Base-by-base conservation (phyloP, 179 eudicot genomes). In the Vitellaria paradoxa region DNA sequence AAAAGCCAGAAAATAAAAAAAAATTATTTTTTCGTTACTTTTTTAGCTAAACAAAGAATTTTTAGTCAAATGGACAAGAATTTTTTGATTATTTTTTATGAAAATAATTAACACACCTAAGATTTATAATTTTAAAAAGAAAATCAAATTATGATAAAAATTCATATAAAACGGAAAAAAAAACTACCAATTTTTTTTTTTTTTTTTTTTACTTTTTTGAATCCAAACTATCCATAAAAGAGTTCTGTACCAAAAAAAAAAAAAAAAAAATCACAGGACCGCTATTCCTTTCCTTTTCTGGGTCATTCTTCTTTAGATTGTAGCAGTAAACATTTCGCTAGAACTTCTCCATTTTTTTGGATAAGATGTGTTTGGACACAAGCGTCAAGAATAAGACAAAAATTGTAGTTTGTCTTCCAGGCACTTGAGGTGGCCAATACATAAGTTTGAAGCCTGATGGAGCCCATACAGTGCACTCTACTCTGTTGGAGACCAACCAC, bases 401-500 rank as follows among this genome's bases (percentile, higher is more conserved):
- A 82, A 76, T 30, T 30, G 52, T 65, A 72, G 72, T 84, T 82
- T 84, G 78, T 70, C 37, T 67, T 40, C 42, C 71, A 37, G 72
- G 50, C 73, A 60, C 76, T 67, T 85, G 81, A 84, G 89, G 88
- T 55, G 72, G 68, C 62, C 60, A 73, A 15, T 77, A 18, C 52
- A 53, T 45, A 61, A 1, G 52, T 45, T 64, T 53, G 23, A 61
- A 71, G 65, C 15, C 45, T 74, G 26, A 13, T 78, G 75, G 83
- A 83, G 75, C 62, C 86, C 84, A 79, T 74, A 30, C 14, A n/a
- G 69, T 6, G 13, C 23, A 17, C 52, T 30, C 52, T 68, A 14
- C 20, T 73, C 72, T 64, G 20, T 46, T 70, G 68, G 70, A 77
- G 82, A 67, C 80, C 89, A 85, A 81, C 83, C 88, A 83, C 91